A percentile compares a stretch with the other conserved stretches of the same genome.
Evolutionary conservation across 2,329 filamentous ascomycete genomes (phyloP).

Genomic region (Cucurbitaria berberidis): DNA sequence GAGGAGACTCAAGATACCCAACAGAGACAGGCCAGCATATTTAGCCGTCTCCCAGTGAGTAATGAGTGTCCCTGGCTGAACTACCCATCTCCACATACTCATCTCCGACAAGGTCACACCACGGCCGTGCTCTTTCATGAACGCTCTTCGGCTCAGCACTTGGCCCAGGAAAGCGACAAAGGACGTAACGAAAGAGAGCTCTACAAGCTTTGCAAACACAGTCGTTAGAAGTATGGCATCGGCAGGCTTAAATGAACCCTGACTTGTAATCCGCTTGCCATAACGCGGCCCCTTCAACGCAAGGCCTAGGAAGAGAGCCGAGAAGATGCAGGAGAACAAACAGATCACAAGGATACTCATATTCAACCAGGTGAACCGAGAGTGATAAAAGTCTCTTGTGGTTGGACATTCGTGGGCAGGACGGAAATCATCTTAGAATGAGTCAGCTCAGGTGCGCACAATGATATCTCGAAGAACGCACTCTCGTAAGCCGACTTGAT

Average conservation of each 20-base stretch:
- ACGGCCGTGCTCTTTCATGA: conserved; percentile 60
- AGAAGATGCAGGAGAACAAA: conserved; percentile 68
- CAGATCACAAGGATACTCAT: conserved; percentile 54
- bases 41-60: conserved; percentile 70
- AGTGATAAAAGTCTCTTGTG: conserved; percentile 47
- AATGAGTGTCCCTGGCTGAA: conserved; percentile 70
- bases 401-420: conserved; percentile 48
- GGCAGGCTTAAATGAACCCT: conserved; percentile 61
- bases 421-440: conserved; percentile 33
- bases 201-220: conserved; percentile 75
- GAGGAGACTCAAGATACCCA: conserved; percentile 69
- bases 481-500: conserved; percentile 45
- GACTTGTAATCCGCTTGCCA: conserved; percentile 62
- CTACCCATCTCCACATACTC: conserved; percentile 75
- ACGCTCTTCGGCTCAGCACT: conserved; percentile 71
- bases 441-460: conserved; percentile 2
- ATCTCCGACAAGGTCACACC: conserved; percentile 79
- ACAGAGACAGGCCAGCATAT: conserved; percentile 66
- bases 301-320: conserved; percentile 69
- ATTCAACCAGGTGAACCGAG: conserved; percentile 57
- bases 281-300: conserved; percentile 69
- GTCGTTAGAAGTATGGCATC: conserved; percentile 73
- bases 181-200: conserved; percentile 77
- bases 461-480: background rate
- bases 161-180: conserved; percentile 79